Base-by-base conservation (phyloP, 345 rosid genomes). In the Turnera subulata region DNA sequence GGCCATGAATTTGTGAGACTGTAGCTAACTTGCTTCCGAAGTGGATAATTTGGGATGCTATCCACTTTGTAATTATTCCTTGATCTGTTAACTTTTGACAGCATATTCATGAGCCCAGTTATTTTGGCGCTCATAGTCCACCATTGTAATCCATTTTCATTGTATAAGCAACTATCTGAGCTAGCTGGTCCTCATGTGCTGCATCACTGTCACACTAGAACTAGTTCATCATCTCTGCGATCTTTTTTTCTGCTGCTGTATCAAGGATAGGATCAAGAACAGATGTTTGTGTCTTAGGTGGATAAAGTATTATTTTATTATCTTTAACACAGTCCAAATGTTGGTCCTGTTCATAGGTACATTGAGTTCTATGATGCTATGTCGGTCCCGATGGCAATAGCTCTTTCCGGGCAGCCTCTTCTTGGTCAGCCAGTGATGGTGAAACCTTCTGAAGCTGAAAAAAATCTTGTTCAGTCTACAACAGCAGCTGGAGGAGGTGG, bases 301-400 rank as follows among this genome's bases (percentile, higher is more conserved):
- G 38, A 29, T 29, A 29, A 29, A 11, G 4, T 67, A 35, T 35
- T 45, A n/a, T n/a, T 43, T 5, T 20, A 32, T 39, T 33, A 49
- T 46, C 59, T 22, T 49, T 45, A n/a, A 33, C 43, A 15, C 17
- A 23, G 23, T 15, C 25, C 13, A 51, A 54, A 15, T 8, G 23
- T 55, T n/a, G 29, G 32, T 72, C 56, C 39, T 67, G 40, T n/a
- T 70, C 64, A 69, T 71, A 89, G 99, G 73, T 93, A 89, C 55
- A 73, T 93, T 53, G 97, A 93, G 71, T 93, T 93, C 60, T 89
- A 85, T 80, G 99, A 93, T 81, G 88, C 79, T 37, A 93, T 93
- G 99, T 87, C 99, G 21, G 99, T 93, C 35, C 97, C 99, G 55
- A 93, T 93, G 99, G 99, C 97, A 37, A 93, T 93, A 66, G 97